Conservation (phyloP, 495 filamentous ascomycete species). For the Aspergillus leporis region DNA sequence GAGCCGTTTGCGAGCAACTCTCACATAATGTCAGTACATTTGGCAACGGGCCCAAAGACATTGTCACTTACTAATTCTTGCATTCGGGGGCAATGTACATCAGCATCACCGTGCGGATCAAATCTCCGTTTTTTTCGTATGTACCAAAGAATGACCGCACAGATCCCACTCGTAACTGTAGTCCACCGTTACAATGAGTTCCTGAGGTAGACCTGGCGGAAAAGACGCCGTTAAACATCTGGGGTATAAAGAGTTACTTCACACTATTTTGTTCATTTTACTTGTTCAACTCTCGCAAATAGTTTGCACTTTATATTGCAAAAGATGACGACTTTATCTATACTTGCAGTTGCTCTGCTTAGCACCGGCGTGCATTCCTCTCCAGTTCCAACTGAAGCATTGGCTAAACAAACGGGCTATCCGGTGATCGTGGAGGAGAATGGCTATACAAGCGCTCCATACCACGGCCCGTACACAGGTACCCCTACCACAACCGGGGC, state of each 20-base stretch:
- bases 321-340: neutral
- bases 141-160: too few species aligned
- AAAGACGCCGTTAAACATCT: too few species aligned
- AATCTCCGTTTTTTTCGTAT: neutral
- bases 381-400: neutral
- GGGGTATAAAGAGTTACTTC: neutral
- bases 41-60: too few species aligned
- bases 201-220: too few species aligned
- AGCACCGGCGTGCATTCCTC: neutral
- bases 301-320: too few species aligned
- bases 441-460: neutral
- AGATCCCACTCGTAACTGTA: too few species aligned
- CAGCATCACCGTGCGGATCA: neutral
- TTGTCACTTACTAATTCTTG: neutral
- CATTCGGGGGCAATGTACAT: too few species aligned
- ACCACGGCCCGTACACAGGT: slow-evolving; percentile 59
- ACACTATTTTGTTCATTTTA: neutral
- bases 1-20: too few species aligned
- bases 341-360: neutral
- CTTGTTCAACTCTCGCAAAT: neutral
- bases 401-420: neutral
- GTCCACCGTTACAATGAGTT: too few species aligned
- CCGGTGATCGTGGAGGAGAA: neutral
- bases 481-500: slow-evolving; percentile 60
- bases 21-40: too few species aligned